Percentiles rank a stretch among this genome's conserved stretches.
Evolutionary conservation across 202 grass and related monocot genomes (phyloP).

Genomic region (Digitaria exilis): DNA sequence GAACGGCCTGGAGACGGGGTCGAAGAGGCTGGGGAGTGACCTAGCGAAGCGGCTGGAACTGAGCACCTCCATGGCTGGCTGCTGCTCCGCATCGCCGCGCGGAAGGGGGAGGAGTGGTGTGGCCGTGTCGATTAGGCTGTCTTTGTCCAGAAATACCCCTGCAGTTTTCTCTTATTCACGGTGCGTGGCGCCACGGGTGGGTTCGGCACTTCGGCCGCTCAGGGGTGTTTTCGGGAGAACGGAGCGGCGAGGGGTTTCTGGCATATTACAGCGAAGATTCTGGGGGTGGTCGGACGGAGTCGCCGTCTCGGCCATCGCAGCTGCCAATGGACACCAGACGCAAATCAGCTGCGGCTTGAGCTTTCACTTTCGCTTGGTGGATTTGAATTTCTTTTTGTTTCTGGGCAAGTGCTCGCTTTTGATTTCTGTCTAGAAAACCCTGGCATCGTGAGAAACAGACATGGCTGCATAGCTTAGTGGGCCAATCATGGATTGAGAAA

Average conservation of each 20-base stretch:
- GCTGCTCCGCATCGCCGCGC: slow-evolving; percentile 65
- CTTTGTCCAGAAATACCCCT: background rate
- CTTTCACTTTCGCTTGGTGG: background rate
- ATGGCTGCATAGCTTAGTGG: background rate
- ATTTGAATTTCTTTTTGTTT: background rate
- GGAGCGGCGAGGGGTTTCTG: background rate
- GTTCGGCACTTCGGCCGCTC: accelerated
- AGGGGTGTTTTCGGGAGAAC: background rate
- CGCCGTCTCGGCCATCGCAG: slow-evolving; percentile 13
- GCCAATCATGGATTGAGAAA: background rate
- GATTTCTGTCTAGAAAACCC: background rate
- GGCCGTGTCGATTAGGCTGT: slow-evolving; percentile 28
- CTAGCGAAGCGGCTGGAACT: slow-evolving; percentile 64
- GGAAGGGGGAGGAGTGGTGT: slow-evolving; percentile 15
- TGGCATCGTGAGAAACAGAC: background rate
- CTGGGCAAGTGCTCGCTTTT: background rate
- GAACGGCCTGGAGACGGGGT: background rate
- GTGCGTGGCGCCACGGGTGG: accelerated
- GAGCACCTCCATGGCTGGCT: slow-evolving; percentile 73
- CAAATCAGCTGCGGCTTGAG: background rate
- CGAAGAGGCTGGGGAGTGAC: slow-evolving; percentile 40
- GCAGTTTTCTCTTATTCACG: background rate
- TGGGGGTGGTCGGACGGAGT: slow-evolving; percentile 31
- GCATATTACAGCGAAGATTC: slow-evolving; percentile 58
- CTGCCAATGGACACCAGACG: background rate